Percentiles rank a stretch among this genome's conserved stretches.
Evolutionary conservation across 768 basidiomycete species (phyloP).

Genomic region (Galerina marginata): DNA sequence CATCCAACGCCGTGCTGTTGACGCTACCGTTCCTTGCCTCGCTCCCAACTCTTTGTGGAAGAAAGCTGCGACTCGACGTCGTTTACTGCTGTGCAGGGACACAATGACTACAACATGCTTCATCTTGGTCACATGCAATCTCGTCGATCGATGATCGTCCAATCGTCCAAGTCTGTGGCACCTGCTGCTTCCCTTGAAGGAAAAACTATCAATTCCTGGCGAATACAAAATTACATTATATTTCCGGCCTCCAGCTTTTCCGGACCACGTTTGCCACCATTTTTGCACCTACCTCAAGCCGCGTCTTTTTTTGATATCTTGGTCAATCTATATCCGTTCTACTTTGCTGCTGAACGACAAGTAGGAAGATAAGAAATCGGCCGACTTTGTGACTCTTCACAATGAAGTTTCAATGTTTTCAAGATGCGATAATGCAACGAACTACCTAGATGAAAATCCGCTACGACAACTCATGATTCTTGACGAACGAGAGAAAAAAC

Average conservation of each 20-base stretch:
- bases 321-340: slow-evolving; percentile 17
- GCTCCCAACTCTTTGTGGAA: slow-evolving; percentile 12
- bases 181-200: slow-evolving; percentile 31
- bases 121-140: slow-evolving; percentile 29
- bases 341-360: slow-evolving; percentile 12
- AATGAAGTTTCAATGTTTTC: slow-evolving; percentile 10
- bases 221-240: slow-evolving; percentile 32
- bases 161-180: slow-evolving; percentile 22
- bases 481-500: slow-evolving; percentile 38
- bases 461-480: slow-evolving; percentile 43
- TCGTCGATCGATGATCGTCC: slow-evolving; percentile 32
- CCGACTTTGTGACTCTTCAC: slow-evolving; percentile 4
- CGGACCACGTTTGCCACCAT: slow-evolving; percentile 21
- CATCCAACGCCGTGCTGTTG: slow-evolving; percentile 31
- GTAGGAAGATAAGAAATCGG: slow-evolving; percentile 4
- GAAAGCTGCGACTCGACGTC: slow-evolving; percentile 17
- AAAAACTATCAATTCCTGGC: slow-evolving; percentile 36
- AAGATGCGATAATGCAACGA: slow-evolving; percentile 10
- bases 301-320: slow-evolving; percentile 25
- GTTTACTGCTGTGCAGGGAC: slow-evolving; percentile 17
- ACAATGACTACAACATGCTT: slow-evolving; percentile 22
- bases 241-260: slow-evolving; percentile 18
- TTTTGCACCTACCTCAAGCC: slow-evolving; percentile 28
- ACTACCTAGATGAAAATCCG: slow-evolving; percentile 17
- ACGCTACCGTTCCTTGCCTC: slow-evolving; percentile 8